phyloP scores from a whole-genome alignment of 2,329 filamentous ascomycete genomes.

The Fusarium sp. region DNA sequence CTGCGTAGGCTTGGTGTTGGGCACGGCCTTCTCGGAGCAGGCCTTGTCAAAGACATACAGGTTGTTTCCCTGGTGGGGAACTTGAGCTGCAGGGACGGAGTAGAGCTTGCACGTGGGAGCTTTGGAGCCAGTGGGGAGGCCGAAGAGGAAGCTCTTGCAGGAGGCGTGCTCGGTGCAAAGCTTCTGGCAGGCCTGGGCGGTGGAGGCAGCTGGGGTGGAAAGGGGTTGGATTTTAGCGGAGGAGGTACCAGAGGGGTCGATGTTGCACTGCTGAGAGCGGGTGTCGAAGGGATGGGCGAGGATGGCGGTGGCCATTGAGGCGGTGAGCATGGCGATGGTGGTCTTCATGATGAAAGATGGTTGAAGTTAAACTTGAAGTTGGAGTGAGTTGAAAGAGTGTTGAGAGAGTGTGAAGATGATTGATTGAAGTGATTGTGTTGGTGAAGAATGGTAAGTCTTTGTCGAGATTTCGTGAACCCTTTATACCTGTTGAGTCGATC shows the following conservation, averaged over 20 bases:
- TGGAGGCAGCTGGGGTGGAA: background rate
- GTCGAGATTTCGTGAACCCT: background rate
- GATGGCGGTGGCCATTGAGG: constrained; percentile 21
- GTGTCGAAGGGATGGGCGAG: constrained; percentile 12
- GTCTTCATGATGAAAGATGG: constrained; percentile 25
- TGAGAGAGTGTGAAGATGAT: background rate
- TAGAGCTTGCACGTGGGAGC: constrained; percentile 5
- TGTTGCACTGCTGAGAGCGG: constrained; percentile 25
- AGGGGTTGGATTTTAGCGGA: constrained; percentile 4
- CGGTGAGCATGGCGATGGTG: constrained; percentile 18
- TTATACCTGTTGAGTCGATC: background rate
- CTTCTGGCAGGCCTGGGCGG: constrained; percentile 1
- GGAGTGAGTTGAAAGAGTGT: background rate
- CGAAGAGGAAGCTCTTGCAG: constrained; percentile 18
- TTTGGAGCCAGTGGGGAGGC: background rate
- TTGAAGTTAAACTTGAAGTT: background rate
- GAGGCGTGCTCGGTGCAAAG: background rate
- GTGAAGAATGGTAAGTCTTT: background rate
- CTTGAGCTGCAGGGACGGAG: background rate
- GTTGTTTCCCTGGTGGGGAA: background rate
- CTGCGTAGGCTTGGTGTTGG: constrained; percentile 6
- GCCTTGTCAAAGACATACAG: constrained; percentile 8
- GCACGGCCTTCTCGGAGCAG: background rate
- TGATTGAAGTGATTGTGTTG: background rate
- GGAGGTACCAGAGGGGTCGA: constrained; percentile 5